Percentiles rank a stretch among this genome's conserved stretches.
These are phyloP conservation scores for Trypanosoma lewisi DNA, from an alignment of 208 protist genomes.

Conservation along the genomic window DNA sequence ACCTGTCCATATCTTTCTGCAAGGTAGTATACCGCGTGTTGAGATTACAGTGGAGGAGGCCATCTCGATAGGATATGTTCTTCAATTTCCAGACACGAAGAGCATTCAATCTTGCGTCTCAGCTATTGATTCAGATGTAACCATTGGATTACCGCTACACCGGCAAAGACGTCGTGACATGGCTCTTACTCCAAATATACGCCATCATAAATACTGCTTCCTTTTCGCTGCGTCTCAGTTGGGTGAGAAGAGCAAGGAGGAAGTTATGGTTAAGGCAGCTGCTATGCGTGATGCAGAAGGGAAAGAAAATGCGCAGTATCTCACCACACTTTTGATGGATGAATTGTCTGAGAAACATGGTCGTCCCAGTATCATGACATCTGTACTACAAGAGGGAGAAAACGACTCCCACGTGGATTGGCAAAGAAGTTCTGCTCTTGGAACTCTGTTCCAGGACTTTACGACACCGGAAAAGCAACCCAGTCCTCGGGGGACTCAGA, in stretches of 20 bases:
- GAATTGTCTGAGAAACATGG: slow-evolving; percentile 24
- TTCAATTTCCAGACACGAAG: slow-evolving; percentile 72
- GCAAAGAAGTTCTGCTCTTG: slow-evolving; percentile 10
- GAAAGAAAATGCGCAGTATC: slow-evolving; percentile 50
- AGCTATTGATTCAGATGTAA: slow-evolving; percentile 77
- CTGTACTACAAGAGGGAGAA: neutral
- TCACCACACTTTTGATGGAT: slow-evolving; percentile 55
- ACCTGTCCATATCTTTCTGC: slow-evolving; percentile 79
- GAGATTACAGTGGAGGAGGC: slow-evolving; percentile 73
- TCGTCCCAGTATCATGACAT: neutral
- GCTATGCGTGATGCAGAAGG: slow-evolving; percentile 35
- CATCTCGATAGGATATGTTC: slow-evolving; percentile 67
- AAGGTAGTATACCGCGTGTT: slow-evolving; percentile 44
- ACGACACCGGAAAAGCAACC: neutral
- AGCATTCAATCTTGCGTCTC: slow-evolving; percentile 79
- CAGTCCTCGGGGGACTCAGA: neutral
- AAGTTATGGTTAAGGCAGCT: slow-evolving; percentile 21
- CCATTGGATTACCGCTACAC: slow-evolving; percentile 64
- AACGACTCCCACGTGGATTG: neutral
- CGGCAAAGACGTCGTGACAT: slow-evolving; percentile 62
- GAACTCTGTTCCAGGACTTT: neutral
- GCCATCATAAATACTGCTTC: slow-evolving; percentile 73
- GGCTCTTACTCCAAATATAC: slow-evolving; percentile 72
- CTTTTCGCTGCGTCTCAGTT: slow-evolving; percentile 70
- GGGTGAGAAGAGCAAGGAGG: slow-evolving; percentile 32